A percentile compares a stretch with the other conserved stretches of the same genome.
Conservation (phyloP, 2,329 filamentous ascomycete genomes). For the Septoria linicola region DNA sequence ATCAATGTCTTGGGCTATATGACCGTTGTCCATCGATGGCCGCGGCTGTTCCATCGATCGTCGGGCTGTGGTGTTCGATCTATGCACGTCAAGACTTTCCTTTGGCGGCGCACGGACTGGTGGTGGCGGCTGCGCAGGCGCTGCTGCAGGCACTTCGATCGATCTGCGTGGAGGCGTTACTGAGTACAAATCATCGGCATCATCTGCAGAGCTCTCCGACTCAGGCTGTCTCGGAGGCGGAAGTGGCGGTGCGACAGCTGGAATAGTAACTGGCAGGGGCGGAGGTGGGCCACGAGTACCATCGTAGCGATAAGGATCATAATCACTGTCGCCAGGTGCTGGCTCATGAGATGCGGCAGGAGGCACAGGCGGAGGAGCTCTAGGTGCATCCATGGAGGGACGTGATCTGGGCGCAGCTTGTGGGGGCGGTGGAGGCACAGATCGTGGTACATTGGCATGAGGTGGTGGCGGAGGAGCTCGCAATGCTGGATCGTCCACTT, state of each 20-base stretch:
- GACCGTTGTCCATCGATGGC: constrained; percentile 71
- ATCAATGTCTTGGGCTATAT: constrained; percentile 85
- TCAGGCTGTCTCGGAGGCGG: constrained; percentile 35
- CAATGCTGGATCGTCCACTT: constrained; percentile 54
- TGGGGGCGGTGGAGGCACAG: constrained; percentile 56
- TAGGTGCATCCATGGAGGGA: constrained; percentile 68
- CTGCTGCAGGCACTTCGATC: constrained; percentile 47
- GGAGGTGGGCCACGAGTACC: constrained; percentile 29
- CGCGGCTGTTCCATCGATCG: constrained; percentile 74
- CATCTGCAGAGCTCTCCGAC: constrained; percentile 43
- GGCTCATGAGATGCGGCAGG: constrained; percentile 44
- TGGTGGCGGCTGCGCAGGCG: constrained; percentile 37
- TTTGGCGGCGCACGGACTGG: constrained; percentile 47
- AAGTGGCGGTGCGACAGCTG: constrained; percentile 37
- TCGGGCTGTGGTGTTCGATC: constrained; percentile 51
- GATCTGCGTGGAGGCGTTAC: constrained; percentile 42
- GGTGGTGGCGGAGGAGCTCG: constrained; percentile 41
- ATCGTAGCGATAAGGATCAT: constrained; percentile 63
- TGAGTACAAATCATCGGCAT: constrained; percentile 50
- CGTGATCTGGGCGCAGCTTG: constrained; percentile 50
- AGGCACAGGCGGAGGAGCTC: constrained; percentile 65
- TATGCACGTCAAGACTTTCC: constrained; percentile 58
- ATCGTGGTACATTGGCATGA: constrained; percentile 42
- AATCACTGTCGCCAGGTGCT: constrained; percentile 57
- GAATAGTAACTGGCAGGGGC: constrained; percentile 33